A percentile compares a stretch with the other conserved stretches of the same genome.
Conservation (phyloP, 768 basidiomycete species). For the Suillus subalutaceus region DNA sequence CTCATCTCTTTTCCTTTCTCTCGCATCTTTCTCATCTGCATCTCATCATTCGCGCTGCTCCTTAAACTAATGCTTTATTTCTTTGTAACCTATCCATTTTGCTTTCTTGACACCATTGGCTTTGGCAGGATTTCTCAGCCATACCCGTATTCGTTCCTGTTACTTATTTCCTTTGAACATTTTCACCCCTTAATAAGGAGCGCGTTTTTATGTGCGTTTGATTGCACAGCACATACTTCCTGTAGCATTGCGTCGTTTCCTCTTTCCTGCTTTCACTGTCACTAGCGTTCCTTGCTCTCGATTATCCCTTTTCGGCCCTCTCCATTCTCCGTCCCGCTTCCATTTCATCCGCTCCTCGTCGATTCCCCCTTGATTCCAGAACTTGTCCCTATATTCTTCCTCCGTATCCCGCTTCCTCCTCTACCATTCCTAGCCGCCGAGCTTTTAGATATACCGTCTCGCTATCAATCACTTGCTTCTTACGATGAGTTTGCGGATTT, state of each 20-base stretch:
- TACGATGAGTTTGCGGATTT: conserved; percentile 26
- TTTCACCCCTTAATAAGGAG: conserved; percentile 38
- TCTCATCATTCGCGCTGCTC: conserved; percentile 22
- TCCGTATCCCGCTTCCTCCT: not conserved
- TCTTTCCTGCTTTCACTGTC: conserved; percentile 31
- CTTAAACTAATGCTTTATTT: conserved; percentile 35
- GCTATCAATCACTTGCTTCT: conserved; percentile 1
- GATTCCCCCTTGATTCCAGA: not conserved
- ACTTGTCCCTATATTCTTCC: not conserved
- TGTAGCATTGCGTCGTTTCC: conserved; percentile 39
- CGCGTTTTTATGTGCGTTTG: conserved; percentile 32
- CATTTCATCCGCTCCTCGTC: not conserved
- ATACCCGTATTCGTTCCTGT: conserved; percentile 20
- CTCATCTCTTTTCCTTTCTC: conserved; percentile 15
- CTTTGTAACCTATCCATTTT: conserved; percentile 35
- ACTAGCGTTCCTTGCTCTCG: conserved; percentile 15
- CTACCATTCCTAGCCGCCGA: not conserved
- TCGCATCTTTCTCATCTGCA: conserved; percentile 16
- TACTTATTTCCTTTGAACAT: conserved; percentile 40
- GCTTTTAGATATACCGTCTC: not conserved
- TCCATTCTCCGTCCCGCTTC: conserved; percentile 11
- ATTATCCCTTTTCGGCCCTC: conserved; percentile 12
- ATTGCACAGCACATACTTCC: conserved; percentile 29
- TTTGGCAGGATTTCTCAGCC: conserved; percentile 36
- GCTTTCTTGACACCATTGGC: conserved; percentile 28